Percentiles rank a stretch among this genome's conserved stretches.
Conservation (phyloP, 768 basidiomycete species). For the Gloeopeniophorella convolvens region DNA sequence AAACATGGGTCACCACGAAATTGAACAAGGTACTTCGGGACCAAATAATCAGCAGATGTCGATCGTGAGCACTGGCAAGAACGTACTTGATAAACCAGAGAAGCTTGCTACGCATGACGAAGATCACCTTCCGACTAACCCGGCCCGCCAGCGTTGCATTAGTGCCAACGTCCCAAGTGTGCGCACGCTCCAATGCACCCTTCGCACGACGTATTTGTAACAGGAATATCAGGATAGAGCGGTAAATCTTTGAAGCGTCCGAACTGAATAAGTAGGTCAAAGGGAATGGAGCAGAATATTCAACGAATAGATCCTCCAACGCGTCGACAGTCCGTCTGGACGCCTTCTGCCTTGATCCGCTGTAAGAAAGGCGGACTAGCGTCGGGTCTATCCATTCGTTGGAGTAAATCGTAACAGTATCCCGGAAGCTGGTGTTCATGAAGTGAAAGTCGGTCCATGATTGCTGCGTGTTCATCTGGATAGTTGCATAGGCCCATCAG, state of each 20-base stretch:
- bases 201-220: slow-evolving; percentile 73
- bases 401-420: slow-evolving; percentile 49
- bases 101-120: slow-evolving; percentile 67
- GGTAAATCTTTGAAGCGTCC: slow-evolving; percentile 47
- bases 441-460: slow-evolving; percentile 79
- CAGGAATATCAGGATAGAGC: slow-evolving; percentile 62
- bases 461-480: slow-evolving; percentile 68
- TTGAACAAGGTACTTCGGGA: slow-evolving; percentile 50
- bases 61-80: neutral
- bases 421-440: slow-evolving; percentile 69
- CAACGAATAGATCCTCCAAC: slow-evolving; percentile 61
- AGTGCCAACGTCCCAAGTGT: slow-evolving; percentile 48
- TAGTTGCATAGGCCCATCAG: neutral
- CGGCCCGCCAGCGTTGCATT: slow-evolving; percentile 29
- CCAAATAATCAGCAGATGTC: neutral
- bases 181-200: slow-evolving; percentile 58
- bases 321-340: slow-evolving; percentile 52
- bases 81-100: slow-evolving; percentile 84
- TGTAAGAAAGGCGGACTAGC: slow-evolving; percentile 66
- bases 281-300: slow-evolving; percentile 79
- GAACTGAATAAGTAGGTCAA: slow-evolving; percentile 72
- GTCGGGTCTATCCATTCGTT: slow-evolving; percentile 57
- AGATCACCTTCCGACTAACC: slow-evolving; percentile 60
- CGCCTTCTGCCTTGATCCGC: slow-evolving; percentile 42
- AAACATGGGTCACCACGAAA: slow-evolving; percentile 68